A percentile compares a stretch with the other conserved stretches of the same genome.
Evolutionary conservation across 202 grass and related monocot species (phyloP).

Genomic region (Musa balbisiana): DNA sequence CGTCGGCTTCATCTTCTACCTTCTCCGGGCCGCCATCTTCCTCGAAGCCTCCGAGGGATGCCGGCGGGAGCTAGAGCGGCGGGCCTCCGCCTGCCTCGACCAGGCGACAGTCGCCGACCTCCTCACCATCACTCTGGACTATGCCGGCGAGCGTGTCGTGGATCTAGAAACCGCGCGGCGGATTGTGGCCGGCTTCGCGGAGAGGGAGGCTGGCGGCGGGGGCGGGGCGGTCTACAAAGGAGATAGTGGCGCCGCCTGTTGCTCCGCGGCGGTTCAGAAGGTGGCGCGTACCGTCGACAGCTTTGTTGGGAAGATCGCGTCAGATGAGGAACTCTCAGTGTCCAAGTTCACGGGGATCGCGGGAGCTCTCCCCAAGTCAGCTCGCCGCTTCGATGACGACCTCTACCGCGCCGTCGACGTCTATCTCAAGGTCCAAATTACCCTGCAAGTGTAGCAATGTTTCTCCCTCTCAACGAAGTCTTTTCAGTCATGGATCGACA

Average conservation of each 20-base stretch:
- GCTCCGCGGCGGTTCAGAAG: constrained; percentile 37
- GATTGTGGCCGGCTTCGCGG: constrained; percentile 49
- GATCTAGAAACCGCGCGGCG: constrained; percentile 47
- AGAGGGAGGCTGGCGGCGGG: constrained; percentile 15
- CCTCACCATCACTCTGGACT: constrained; percentile 41
- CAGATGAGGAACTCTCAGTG: constrained; percentile 48
- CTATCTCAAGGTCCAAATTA: constrained; percentile 56
- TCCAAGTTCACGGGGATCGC: constrained; percentile 59
- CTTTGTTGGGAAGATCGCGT: constrained; percentile 68
- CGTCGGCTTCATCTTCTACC: constrained; percentile 42
- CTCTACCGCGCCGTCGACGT: constrained; percentile 83
- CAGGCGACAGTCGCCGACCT: constrained; percentile 42
- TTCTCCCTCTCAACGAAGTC: too few relatives aligned
- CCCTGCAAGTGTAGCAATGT: background rate
- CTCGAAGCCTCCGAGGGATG: constrained; percentile 21
- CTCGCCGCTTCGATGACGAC: constrained; percentile 46
- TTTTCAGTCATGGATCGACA: too few relatives aligned
- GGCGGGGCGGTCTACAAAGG: background rate
- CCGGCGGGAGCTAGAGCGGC: constrained; percentile 57
- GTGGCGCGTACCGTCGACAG: constrained; percentile 54
- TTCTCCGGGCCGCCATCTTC: constrained; percentile 45
- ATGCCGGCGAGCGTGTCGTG: constrained; percentile 27
- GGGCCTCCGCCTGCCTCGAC: constrained; percentile 49
- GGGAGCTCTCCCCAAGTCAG: constrained; percentile 59
- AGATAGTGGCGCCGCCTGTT: background rate